Evolutionary conservation across 1,284 basidiomycete species (phyloP).

Genomic region (Flammula alnicola): DNA sequence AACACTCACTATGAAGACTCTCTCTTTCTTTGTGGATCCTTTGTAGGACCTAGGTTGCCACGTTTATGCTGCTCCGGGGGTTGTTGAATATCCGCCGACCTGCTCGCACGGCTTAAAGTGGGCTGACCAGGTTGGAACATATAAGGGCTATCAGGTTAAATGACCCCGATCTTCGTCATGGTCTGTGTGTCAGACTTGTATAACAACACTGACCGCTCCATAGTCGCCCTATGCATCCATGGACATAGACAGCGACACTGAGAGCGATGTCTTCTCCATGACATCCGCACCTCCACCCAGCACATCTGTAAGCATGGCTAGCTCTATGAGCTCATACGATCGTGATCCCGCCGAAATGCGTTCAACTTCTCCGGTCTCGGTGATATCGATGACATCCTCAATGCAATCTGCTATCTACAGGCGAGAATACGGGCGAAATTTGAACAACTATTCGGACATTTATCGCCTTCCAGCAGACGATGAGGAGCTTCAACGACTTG

Average conservation of each 20-base stretch:
- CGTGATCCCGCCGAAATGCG: slow-evolving; percentile 50
- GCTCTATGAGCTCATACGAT: slow-evolving; percentile 54
- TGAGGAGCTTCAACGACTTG: slow-evolving; percentile 70
- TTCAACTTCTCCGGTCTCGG: slow-evolving; percentile 67
- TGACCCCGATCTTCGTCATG: slow-evolving; percentile 8
- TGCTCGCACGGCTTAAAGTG: slow-evolving; percentile 27
- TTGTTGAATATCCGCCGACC: slow-evolving; percentile 27
- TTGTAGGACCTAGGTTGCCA: slow-evolving; percentile 12
- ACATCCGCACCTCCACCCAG: slow-evolving; percentile 45
- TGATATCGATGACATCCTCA: slow-evolving; percentile 69
- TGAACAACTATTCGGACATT: slow-evolving; percentile 80
- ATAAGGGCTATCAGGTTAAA: slow-evolving; percentile 13
- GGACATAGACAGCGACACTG: slow-evolving; percentile 39
- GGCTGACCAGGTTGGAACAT: slow-evolving; percentile 9
- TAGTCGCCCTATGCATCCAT: slow-evolving; percentile 17
- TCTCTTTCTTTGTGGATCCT: neutral
- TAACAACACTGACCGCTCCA: neutral
- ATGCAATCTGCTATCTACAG: slow-evolving; percentile 61
- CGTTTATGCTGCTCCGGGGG: slow-evolving; percentile 19
- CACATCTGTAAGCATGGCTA: slow-evolving; percentile 38
- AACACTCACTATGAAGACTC: slow-evolving; percentile 1
- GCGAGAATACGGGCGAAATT: slow-evolving; percentile 66
- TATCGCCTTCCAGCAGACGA: slow-evolving; percentile 78
- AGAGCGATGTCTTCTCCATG: slow-evolving; percentile 37
- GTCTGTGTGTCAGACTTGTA: neutral